These are phyloP conservation scores for Stemphylium beticola DNA, from an alignment of 2,329 filamentous ascomycete species.

Conservation along the genomic window DNA sequence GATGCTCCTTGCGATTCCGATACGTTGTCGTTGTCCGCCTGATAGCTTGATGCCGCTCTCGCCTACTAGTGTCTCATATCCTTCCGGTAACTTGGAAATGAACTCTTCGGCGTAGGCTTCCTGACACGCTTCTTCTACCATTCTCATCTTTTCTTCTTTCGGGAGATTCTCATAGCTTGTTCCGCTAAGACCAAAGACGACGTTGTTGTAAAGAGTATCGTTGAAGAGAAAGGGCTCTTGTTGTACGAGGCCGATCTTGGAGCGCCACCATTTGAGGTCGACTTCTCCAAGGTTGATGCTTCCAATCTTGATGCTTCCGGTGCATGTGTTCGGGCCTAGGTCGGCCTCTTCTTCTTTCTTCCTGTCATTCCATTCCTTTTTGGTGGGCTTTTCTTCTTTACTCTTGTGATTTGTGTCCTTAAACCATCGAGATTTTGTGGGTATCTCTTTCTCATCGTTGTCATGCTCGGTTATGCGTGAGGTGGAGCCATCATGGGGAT, in stretches of 20 bases:
- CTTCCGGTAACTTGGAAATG: constrained; percentile 53
- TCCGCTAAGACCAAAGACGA: constrained; percentile 48
- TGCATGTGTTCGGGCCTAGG: constrained; percentile 41
- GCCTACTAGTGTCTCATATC: constrained; percentile 76
- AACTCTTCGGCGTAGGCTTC: constrained; percentile 50
- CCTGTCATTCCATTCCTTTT: constrained; percentile 1
- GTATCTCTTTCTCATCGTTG: constrained; percentile 10
- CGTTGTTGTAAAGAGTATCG: constrained; percentile 49
- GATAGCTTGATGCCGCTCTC: constrained; percentile 79
- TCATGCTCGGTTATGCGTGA: neutral
- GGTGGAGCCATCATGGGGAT: neutral
- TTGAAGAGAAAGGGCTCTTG: constrained; percentile 53
- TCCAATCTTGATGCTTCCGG: constrained; percentile 40
- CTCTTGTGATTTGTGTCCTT: constrained; percentile 1
- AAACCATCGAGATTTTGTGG: constrained; percentile 20
- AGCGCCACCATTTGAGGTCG: constrained; percentile 54
- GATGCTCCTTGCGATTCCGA: constrained; percentile 76
- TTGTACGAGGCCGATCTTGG: constrained; percentile 53
- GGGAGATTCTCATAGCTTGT: constrained; percentile 58
- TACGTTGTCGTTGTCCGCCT: constrained; percentile 83
- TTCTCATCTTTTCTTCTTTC: constrained; percentile 62
- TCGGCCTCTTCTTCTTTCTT: constrained; percentile 25
- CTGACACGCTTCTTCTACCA: constrained; percentile 54
- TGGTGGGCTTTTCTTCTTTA: neutral
- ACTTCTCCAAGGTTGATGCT: constrained; percentile 35